These are phyloP conservation scores for Anisodus tanguticus DNA, from an alignment of 257 asterid genomes.

Conservation along the genomic window DNA sequence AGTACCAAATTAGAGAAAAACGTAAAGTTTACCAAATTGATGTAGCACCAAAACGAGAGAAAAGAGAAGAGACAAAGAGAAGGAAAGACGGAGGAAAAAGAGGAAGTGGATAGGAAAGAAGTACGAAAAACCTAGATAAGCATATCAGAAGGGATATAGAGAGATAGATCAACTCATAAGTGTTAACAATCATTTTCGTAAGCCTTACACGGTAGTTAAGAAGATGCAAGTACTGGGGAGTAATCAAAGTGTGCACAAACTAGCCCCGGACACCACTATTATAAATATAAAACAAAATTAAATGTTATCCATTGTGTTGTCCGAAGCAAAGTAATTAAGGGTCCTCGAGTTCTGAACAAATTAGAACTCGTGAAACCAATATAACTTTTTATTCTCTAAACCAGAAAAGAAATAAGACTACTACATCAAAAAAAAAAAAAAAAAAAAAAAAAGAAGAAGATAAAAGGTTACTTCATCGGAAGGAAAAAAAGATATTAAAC, in stretches of 20 bases:
- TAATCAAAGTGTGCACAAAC: background rate
- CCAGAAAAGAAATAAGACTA: background rate
- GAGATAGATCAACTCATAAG: constrained; percentile 15
- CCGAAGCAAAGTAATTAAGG: background rate
- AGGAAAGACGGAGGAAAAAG: background rate
- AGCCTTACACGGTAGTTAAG: constrained; percentile 3
- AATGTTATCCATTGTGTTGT: background rate
- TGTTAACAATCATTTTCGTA: background rate
- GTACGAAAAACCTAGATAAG: background rate
- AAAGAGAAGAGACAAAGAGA: background rate
- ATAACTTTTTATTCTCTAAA: constrained; percentile 13
- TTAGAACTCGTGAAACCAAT: background rate
- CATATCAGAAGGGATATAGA: background rate
- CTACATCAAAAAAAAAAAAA: background rate
- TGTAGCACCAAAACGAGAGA: constrained; percentile 9
- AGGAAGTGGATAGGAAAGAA: constrained; percentile 3
- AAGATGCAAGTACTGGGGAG: background rate
- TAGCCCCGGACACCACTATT: background rate
- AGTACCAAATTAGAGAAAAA: background rate
- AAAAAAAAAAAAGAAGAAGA: background rate
- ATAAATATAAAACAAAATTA: background rate
- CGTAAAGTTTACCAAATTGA: background rate
- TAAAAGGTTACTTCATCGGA: background rate
- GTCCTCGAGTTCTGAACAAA: constrained; percentile 22
- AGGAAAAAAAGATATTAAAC: background rate